Evolutionary conservation across 2,329 filamentous ascomycete genomes (phyloP), one percentile per base, ranked within the genome.

Genomic region (Cyclaneusma minus): DNA sequence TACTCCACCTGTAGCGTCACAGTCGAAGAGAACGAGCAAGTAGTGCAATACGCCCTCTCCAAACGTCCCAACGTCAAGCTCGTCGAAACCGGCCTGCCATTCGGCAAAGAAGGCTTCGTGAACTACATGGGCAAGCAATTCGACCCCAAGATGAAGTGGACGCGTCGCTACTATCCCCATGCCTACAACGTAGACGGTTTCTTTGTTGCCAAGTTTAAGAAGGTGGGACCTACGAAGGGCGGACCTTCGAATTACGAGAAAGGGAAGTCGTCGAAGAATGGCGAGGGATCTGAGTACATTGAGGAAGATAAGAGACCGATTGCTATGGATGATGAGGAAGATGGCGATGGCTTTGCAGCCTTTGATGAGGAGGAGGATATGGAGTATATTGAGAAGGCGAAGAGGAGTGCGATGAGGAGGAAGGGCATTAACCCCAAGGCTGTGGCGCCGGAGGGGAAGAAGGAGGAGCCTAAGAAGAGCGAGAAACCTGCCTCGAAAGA

Each of bases 151-250:
- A 70, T 98, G 60, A 80, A 77, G 45, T 61, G 85, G 48, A 85
- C 84, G 10, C 64, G 82, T 37, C 64, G 85, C 30, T 93, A 83
- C 60, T 93, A 91, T 55, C 83, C 84, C 1, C 83, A 93, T 50
- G 68, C 78, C 12, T 83, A 89, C 60, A 93, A 94, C 56, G 84
- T 98, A 17, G 89, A 95, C 50, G 89, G 89, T 37, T 98, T 98
- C 72, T 98, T 84, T 50, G 89, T 98, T 34, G 82, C 84, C 45
- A 98, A 98, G 55, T 79, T 98, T 56, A 85, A 92, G 55, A 98
- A 98, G 65, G 70, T 70, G 10, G 87, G 72, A 0, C 78, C 82
- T 3, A 81, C 79, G 12, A 39, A 43, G 31, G 37, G 41, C 41
- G 3, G 40, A 36, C 16, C 43, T 36, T 18, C 37, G 38, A 7